Base-by-base conservation (phyloP, 495 filamentous ascomycete genomes). In the Annulohypoxylon stygium region DNA sequence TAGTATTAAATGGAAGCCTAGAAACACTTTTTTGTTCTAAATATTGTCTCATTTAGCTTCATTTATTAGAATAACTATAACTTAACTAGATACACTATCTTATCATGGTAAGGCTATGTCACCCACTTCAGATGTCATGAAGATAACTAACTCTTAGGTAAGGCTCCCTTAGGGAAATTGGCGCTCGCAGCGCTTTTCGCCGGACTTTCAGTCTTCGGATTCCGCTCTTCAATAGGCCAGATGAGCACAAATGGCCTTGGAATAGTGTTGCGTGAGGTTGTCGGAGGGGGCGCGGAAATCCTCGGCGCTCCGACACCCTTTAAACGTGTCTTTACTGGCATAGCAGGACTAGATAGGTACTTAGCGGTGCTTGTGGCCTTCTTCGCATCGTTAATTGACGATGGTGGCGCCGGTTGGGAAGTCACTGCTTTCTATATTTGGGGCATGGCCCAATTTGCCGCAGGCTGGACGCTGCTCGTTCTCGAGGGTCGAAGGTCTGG, bases 401-500 rank as follows among this genome's bases (percentile, higher is more conserved):
- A 87, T 36, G 57, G 62, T 30, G 77, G 71, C 7, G 80, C 79
- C 30, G 77, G 82, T 45, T 83, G 84, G 4, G 78, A 79, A 3
- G 76, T 85, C 9, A 75, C 79, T 3, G 73, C 90, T 0, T 85
- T 86, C 69, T 81, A 84, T 7, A 78, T 87, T 45, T 83, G 80
- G 48, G 85, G 89, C 36, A 82, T 86, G 30, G 86, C 84, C 0
- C 87, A 90, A 26, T 85, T 89, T 65, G 83, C 83, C 11, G 85
- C 87, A 3, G 84, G 81, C 39, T 91, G 88, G 88, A 80, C 82
- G 16, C 61, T 90, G 55, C 76, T 91, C 14, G 75, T 84, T 12
- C 75, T 91, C 53, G 90, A 92, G 75, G 81, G 85, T 3, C 83
- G 86, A 78, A 80, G 90, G 57, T 76, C 71, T 33, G 88, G 88